Base-by-base conservation (phyloP, 1,284 basidiomycete species). In the Microbotryum saponariae region DNA sequence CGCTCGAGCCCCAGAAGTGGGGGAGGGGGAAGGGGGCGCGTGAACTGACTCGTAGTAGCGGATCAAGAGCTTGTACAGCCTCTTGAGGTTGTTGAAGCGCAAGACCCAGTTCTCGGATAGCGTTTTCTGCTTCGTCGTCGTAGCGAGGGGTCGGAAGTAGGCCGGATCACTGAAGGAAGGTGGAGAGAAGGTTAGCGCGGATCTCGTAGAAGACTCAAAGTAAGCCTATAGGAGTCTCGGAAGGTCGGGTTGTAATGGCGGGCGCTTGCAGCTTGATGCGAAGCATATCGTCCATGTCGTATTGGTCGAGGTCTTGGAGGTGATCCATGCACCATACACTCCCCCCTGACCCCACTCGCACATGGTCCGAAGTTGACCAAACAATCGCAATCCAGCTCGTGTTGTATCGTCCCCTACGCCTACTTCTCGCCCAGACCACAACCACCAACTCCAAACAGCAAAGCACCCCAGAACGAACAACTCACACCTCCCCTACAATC, bases 101-200 rank as follows among this genome's bases (percentile, higher is more conserved):
- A 92, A 76, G 58, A 91, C 87, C 90, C 89, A 92, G 76, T 89
- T 91, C 73, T 91, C 90, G 25, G 86, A 83, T 2, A 68, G 57
- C 0, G 66, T 61, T 23, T 64, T 64, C 25, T 49, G n/a, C 21
- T 60, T 60, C 78, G 80, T 64, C 84, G 84, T 14, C 80, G 74
- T 3, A 82, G 78, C 20, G 82, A 77, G 67, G 81, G 82, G 61
- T 3, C 82, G 81, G 73, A 92, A 92, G 78, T 90, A 89, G 52
- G 85, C 81, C 51, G 81, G 78, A 77, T 92, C 89, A 66, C 88
- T 91, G 37, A 18, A 42, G 72, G 20, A 49, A 18, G 16, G 18
- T 6, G 9, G 6, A n/a, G 33, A 12, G 8, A 3, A 25, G 6
- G 44, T 53, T 46, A 47, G 56, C 18, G 4, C 6, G n/a, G 33